Conservation (phyloP, 2,329 filamentous ascomycete genomes). For the Cytospora schulzeri region DNA sequence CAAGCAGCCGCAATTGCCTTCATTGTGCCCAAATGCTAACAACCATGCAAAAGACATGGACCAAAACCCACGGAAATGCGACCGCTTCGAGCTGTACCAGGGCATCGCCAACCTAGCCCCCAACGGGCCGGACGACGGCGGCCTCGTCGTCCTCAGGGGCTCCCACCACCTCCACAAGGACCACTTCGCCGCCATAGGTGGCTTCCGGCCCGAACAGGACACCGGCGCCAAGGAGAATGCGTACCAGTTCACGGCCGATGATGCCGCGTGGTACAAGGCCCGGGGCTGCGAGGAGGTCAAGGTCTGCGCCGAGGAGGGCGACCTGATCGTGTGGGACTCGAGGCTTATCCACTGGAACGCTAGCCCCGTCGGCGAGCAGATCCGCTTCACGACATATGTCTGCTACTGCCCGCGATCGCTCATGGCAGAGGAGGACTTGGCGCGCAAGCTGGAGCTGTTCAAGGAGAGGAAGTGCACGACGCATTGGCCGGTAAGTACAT, state of each 20-base stretch:
- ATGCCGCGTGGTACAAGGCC: constrained; percentile 13
- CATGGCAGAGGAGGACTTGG: constrained; percentile 11
- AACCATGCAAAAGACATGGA: constrained; percentile 14
- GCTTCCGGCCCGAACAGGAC: constrained; percentile 17
- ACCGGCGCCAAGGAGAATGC: constrained; percentile 14
- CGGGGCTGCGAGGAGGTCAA: constrained; percentile 23
- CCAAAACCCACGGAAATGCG: constrained; percentile 18
- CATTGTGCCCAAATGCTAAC: neutral
- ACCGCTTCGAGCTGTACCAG: constrained; percentile 25
- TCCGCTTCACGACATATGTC: constrained; percentile 17
- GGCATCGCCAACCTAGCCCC: constrained; percentile 22
- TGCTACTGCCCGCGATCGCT: constrained; percentile 22
- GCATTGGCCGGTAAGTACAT: constrained; percentile 23
- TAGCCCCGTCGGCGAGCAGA: constrained; percentile 8
- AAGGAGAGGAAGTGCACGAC: constrained; percentile 14
- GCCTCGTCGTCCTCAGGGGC: constrained; percentile 19
- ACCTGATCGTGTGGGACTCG: constrained; percentile 24
- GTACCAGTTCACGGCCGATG: constrained; percentile 14
- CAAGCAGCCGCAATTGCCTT: neutral
- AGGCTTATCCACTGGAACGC: constrained; percentile 23
- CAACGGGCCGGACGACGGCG: constrained; percentile 19
- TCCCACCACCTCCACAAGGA: constrained; percentile 20
- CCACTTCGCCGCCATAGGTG: constrained; percentile 11
- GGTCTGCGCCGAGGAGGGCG: constrained; percentile 21
- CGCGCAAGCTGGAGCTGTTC: constrained; percentile 17